Percentiles rank a stretch among this genome's conserved stretches.
Evolutionary conservation across 257 asterid genomes (phyloP).

Genomic region (Solanum chmielewskii): DNA sequence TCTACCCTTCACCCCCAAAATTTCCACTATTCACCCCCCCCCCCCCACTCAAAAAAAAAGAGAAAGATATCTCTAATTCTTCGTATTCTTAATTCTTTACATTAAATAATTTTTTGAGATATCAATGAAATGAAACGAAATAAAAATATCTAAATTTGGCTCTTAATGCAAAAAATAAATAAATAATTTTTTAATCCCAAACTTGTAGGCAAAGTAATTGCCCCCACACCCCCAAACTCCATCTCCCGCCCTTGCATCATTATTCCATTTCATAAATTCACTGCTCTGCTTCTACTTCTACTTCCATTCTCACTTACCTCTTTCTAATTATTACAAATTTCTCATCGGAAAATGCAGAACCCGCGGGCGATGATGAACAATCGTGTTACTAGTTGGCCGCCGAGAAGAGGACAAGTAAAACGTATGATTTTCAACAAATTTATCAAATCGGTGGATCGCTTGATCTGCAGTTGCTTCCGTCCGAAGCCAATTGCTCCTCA

Average conservation of each 20-base stretch:
- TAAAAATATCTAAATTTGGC: no score
- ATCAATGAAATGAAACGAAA: no score
- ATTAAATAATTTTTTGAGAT: background rate
- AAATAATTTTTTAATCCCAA: no score
- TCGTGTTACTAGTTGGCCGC: background rate
- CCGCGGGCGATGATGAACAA: background rate
- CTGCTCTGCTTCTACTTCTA: background rate
- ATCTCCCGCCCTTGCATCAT: background rate
- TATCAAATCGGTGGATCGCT: background rate
- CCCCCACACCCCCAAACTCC: accelerated
- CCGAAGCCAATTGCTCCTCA: background rate
- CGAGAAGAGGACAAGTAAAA: conserved; percentile 6
- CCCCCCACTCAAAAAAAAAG: no score
- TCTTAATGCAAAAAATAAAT: background rate
- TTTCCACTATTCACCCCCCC: background rate
- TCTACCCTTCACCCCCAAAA: no score
- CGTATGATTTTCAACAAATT: conserved; percentile 3
- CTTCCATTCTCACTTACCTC: background rate
- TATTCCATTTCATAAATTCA: background rate
- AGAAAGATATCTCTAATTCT: no score
- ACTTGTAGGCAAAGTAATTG: background rate
- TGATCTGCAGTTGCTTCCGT: background rate
- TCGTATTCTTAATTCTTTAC: no score
- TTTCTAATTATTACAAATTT: background rate
- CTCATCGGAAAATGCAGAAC: conserved; percentile 1